A percentile compares a stretch with the other conserved stretches of the same genome.
Evolutionary conservation across 768 basidiomycete species (phyloP).

Genomic region (Exidia glandulosa): DNA sequence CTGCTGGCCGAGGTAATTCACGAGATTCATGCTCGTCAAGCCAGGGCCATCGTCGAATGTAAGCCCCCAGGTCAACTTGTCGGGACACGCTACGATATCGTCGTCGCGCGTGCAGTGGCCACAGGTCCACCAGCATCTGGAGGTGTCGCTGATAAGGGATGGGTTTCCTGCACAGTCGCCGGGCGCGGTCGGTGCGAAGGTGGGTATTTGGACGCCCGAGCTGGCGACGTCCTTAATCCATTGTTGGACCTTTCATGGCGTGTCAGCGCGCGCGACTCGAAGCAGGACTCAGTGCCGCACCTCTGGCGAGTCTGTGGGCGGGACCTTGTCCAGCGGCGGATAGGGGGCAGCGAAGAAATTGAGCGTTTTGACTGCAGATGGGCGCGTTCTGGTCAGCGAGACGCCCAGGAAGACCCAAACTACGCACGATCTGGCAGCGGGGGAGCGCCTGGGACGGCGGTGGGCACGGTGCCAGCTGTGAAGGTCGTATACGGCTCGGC

Average conservation of each 20-base stretch:
- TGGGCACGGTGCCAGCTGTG: conserved; percentile 39
- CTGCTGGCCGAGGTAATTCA: conserved; percentile 58
- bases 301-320: conserved; percentile 38
- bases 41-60: conserved; percentile 85
- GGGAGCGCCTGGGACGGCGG: conserved; percentile 45
- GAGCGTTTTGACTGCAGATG: not conserved
- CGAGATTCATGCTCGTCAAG: conserved; percentile 63
- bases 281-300: conserved; percentile 22
- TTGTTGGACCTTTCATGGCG: conserved; percentile 12
- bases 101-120: conserved; percentile 51
- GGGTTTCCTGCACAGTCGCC: conserved; percentile 61
- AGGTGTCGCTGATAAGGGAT: conserved; percentile 40
- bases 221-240: conserved; percentile 68
- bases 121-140: conserved; percentile 89
- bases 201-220: conserved; percentile 50
- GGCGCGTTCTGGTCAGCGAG: not conserved
- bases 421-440: conserved; percentile 26
- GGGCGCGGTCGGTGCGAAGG: conserved; percentile 48
- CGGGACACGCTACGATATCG: conserved; percentile 59
- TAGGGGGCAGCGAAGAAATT: conserved; percentile 34
- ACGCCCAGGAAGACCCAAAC: not conserved
- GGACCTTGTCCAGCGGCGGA: conserved; percentile 52
- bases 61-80: conserved; percentile 66
- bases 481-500: conserved; percentile 32
- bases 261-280: not conserved